Base-by-base conservation (phyloP, 2,329 filamentous ascomycete species). In the Acrodontium crateriforme region DNA sequence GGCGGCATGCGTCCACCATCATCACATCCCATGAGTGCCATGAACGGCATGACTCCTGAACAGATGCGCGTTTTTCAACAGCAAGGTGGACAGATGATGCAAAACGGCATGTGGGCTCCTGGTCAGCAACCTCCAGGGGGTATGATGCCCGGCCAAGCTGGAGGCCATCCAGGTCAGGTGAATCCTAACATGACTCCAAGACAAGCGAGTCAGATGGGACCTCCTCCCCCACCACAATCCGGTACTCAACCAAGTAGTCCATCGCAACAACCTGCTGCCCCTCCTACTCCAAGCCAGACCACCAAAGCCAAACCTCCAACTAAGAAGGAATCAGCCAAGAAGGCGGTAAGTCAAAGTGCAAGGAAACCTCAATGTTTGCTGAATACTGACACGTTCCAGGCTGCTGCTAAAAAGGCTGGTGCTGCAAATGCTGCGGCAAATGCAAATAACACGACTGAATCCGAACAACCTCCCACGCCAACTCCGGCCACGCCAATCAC, bases 281-380 rank as follows among this genome's bases (percentile, higher is more conserved):
- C 81, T 1, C 80, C 80, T 2, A 89, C 81, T 3, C 81, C 81
- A 1, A 74, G 71, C 28, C 78, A 82, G 48, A 53, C 62, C 2
- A 76, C 74, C 47, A 87, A 87, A 60, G 56, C 76, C 3, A 74
- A 71, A 18, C 77, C 78, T 1, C 84, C 82, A 39, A 36, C 35
- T 54, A 87, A 87, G 67, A 80, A 82, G 61, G 17, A 60, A 58
- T 4, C 77, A 76, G 54, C 66, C 62, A 30, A 46, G 41, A 35
- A 61, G 69, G 20, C 10, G 20, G 38, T 40, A 24, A 32, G 38
- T 16, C 17, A 73, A 77, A 80, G 67, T 59, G 60, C 46, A 29
- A 16, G 19, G 3, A 22, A 17, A 34, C 9, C 11, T 21, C 19
- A 16, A 15, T 25, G 19, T 18, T 11, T 29, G 13, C 42, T 38